Percentiles rank a stretch among this genome's conserved stretches.
phyloP scores from a whole-genome alignment of 139 green algal genomes.

The Volvox reticuliferus region DNA sequence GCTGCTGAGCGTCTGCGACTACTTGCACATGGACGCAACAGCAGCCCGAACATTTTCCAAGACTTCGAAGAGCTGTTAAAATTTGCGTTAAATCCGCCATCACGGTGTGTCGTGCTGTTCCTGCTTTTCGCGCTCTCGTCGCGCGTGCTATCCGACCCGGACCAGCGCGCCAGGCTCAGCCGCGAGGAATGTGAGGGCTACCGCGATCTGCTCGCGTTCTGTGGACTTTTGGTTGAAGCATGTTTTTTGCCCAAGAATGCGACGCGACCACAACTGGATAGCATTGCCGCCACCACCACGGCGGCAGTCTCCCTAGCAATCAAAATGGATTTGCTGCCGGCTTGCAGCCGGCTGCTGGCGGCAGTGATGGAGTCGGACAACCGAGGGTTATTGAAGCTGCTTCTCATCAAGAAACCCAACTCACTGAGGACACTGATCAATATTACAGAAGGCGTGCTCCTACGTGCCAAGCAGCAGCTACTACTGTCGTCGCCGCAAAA shows the following conservation, averaged over 20 bases:
- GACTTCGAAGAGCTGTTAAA: no score
- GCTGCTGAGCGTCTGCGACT: no score
- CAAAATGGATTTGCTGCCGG: background rate
- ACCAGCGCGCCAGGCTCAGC: background rate
- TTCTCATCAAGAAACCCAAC: background rate
- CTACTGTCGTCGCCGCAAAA: background rate
- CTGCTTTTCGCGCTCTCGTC: background rate
- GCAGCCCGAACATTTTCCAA: no score
- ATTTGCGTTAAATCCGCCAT: background rate
- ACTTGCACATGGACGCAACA: no score
- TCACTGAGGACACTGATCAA: background rate
- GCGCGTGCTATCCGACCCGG: background rate
- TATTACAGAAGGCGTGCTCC: background rate
- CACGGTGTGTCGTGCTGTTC: background rate
- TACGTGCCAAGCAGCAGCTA: background rate
- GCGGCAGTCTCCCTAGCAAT: background rate
- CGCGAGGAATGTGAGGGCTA: background rate
- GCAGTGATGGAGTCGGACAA: background rate
- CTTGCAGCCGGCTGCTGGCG: background rate
- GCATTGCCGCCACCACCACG: background rate
- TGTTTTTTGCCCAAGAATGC: no score
- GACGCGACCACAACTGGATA: background rate
- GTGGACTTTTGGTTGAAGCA: background rate
- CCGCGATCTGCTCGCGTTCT: background rate
- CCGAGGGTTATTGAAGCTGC: no score